Percentiles rank a stretch among this genome's conserved stretches.
phyloP scores from a whole-genome alignment of 2,329 filamentous ascomycete species.

The Emericellopsis cladophorae region DNA sequence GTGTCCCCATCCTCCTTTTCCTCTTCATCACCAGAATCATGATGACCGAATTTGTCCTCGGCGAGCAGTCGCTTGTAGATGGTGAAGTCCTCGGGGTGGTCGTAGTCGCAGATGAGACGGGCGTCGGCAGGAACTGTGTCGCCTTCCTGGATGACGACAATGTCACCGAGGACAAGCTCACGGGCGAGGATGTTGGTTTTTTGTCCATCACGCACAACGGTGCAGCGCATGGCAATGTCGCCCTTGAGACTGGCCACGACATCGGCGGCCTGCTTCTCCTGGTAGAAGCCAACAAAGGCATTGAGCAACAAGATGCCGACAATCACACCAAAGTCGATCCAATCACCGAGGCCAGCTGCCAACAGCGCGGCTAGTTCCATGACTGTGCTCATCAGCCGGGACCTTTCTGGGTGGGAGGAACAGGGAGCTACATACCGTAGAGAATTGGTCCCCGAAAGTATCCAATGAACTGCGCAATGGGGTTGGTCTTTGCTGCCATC shows the following conservation, averaged over 20 bases:
- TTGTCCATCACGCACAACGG: conserved; percentile 53
- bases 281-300: conserved; percentile 67
- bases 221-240: conserved; percentile 65
- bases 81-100: conserved; percentile 42
- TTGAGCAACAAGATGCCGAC: conserved; percentile 64
- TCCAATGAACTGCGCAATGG: conserved; percentile 61
- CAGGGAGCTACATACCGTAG: conserved; percentile 48
- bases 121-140: conserved; percentile 57
- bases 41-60: conserved; percentile 46
- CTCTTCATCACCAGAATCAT: neutral
- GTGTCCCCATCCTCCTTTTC: neutral
- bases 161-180: conserved; percentile 65
- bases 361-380: conserved; percentile 68
- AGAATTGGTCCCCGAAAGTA: conserved; percentile 69
- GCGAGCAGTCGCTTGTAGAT: conserved; percentile 45
- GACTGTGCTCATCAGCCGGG: conserved; percentile 22
- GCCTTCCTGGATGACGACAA: conserved; percentile 63
- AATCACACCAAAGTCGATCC: conserved; percentile 64
- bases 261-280: conserved; percentile 70
- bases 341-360: conserved; percentile 62
- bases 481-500: conserved; percentile 61
- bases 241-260: conserved; percentile 64
- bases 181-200: conserved; percentile 59
- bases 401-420: neutral
- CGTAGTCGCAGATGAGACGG: conserved; percentile 62